These are phyloP conservation scores for Prunus mira DNA, from an alignment of 306 rosid genomes.

Conservation along the genomic window DNA sequence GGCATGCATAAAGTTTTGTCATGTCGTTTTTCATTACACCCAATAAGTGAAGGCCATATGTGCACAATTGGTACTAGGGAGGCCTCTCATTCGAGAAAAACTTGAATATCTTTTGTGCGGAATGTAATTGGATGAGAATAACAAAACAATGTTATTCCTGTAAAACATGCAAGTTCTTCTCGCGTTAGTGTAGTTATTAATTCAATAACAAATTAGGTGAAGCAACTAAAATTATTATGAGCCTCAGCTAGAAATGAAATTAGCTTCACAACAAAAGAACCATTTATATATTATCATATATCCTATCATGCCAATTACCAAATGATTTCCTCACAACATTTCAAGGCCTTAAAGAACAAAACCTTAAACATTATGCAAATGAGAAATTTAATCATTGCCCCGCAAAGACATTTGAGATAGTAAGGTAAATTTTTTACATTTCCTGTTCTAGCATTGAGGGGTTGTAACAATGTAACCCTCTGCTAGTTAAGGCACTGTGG, in stretches of 20 bases:
- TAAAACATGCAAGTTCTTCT: too few species aligned
- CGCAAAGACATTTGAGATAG: conserved; percentile 5
- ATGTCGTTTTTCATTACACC: neutral
- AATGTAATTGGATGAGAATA: too few species aligned
- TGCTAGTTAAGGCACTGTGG: conserved; percentile 17
- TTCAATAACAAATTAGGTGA: neutral
- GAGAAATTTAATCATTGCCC: conserved; percentile 11
- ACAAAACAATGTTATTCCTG: too few species aligned
- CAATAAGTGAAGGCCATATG: conserved; percentile 5
- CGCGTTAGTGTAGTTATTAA: neutral
- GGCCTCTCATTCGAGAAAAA: neutral
- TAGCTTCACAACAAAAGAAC: too few species aligned
- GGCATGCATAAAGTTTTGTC: neutral
- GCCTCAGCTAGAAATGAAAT: too few species aligned
- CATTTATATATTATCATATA: too few species aligned
- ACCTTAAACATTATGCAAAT: neutral
- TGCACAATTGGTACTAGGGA: neutral
- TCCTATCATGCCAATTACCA: too few species aligned
- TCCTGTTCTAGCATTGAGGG: conserved; percentile 16
- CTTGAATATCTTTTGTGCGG: too few species aligned
- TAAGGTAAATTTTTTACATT: conserved; percentile 20
- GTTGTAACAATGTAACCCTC: conserved; percentile 6
- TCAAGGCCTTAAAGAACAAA: neutral
- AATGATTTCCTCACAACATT: conserved; percentile 2
- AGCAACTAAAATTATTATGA: neutral